These are phyloP conservation scores for Cryptococcus maquisensis DNA, from an alignment of 1,284 basidiomycete genomes.

Conservation along the genomic window DNA sequence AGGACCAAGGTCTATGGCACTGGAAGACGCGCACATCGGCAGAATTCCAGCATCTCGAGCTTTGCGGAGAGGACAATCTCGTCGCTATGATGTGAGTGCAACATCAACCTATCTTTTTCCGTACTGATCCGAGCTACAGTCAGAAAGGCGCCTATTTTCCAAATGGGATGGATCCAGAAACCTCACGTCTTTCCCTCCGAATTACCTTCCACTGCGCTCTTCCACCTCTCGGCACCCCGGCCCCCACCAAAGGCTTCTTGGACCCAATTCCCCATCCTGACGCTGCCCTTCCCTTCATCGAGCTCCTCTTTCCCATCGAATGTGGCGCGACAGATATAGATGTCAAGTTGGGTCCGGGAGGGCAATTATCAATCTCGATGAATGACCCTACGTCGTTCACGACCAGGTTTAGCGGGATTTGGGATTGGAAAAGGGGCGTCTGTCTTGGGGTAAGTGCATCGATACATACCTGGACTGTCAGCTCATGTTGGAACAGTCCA, in stretches of 20 bases:
- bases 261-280: constrained; percentile 1
- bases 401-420: neutral
- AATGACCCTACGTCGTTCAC: too few species aligned
- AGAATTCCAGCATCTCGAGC: neutral
- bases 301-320: neutral
- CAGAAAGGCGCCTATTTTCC: neutral
- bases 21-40: neutral
- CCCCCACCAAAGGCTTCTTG: neutral
- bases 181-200: neutral
- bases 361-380: too few species aligned
- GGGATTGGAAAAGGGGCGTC: constrained; percentile 7
- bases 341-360: neutral
- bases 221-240: neutral
- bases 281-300: constrained; percentile 1
- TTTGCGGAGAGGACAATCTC: neutral
- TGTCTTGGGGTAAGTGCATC: constrained; percentile 3
- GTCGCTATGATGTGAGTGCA: neutral
- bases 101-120: neutral
- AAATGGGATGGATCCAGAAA: neutral
- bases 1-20: neutral
- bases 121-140: neutral
- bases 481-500: too few species aligned
- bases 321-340: neutral
- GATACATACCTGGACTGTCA: too few species aligned
- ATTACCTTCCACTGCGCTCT: neutral